These are phyloP conservation scores for Globisporangium polare DNA, from an alignment of 352 stramenopile species.

Conservation along the genomic window DNA sequence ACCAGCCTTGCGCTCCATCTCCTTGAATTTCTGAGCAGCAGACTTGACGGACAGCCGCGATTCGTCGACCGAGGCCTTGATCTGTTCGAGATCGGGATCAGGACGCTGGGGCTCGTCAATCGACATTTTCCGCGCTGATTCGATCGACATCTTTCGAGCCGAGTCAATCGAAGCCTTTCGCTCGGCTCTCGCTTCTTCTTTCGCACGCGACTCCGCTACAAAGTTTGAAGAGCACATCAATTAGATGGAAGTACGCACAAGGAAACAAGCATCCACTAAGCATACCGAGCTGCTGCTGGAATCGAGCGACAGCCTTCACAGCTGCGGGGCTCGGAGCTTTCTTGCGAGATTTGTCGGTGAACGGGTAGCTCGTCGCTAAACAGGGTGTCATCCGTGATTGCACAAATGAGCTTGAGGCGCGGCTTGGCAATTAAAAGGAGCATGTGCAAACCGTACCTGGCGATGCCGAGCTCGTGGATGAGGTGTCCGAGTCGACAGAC, in stretches of 20 bases:
- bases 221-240: not conserved
- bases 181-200: constrained; percentile 24
- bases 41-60: constrained; percentile 46
- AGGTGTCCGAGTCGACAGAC: constrained; percentile 16
- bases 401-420: not conserved
- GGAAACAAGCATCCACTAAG: not conserved
- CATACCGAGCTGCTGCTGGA: constrained; percentile 57
- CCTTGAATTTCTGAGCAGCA: constrained; percentile 54
- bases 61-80: constrained; percentile 52
- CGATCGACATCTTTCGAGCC: constrained; percentile 30
- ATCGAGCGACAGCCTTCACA: constrained; percentile 44
- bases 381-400: not conserved
- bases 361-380: constrained; percentile 54
- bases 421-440: not conserved
- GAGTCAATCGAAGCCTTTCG: constrained; percentile 32
- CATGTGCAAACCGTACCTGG: constrained; percentile 8
- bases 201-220: constrained; percentile 30
- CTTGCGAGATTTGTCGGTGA: constrained; percentile 45
- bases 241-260: not conserved
- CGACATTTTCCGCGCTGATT: constrained; percentile 28
- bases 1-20: constrained; percentile 65
- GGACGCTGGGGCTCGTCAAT: constrained; percentile 17
- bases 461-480: constrained; percentile 6
- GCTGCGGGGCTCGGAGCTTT: constrained; percentile 40
- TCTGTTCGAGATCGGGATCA: constrained; percentile 46